These are phyloP conservation scores for Rhexocercosporidium sp. DNA, from an alignment of 2,329 filamentous ascomycete species.

Conservation along the genomic window DNA sequence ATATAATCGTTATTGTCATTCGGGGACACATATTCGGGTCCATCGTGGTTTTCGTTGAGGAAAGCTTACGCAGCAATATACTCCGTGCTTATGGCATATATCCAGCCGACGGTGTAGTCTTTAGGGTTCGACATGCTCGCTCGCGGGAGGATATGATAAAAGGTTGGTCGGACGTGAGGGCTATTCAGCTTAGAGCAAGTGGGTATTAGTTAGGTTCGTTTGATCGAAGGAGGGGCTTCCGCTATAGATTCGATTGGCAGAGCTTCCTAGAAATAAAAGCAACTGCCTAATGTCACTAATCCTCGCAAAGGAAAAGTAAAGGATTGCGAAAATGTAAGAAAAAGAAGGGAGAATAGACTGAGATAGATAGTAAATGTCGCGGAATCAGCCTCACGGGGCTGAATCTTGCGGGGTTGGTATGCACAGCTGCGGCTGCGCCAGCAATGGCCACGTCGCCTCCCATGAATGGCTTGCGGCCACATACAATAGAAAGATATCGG, in stretches of 20 bases:
- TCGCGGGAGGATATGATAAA: constrained; percentile 5
- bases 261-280: neutral
- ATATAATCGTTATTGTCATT: constrained; percentile 25
- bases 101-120: constrained; percentile 39
- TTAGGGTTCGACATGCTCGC: constrained; percentile 15
- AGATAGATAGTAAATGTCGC: neutral
- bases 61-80: constrained; percentile 36
- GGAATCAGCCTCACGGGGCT: neutral
- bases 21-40: neutral
- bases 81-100: constrained; percentile 40
- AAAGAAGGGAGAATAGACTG: neutral
- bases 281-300: neutral
- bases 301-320: neutral
- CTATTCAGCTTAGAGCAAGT: neutral
- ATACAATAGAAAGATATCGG: too few relatives aligned
- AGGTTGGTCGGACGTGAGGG: neutral
- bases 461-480: too few relatives aligned
- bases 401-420: neutral
- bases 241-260: neutral
- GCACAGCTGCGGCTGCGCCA: too few relatives aligned
- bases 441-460: too few relatives aligned
- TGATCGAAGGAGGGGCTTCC: neutral
- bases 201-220: neutral
- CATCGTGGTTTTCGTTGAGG: constrained; percentile 28
- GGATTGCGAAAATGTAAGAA: neutral